Conservation (phyloP, 176 grass and related monocot species). For the Eragrostis curvula region DNA sequence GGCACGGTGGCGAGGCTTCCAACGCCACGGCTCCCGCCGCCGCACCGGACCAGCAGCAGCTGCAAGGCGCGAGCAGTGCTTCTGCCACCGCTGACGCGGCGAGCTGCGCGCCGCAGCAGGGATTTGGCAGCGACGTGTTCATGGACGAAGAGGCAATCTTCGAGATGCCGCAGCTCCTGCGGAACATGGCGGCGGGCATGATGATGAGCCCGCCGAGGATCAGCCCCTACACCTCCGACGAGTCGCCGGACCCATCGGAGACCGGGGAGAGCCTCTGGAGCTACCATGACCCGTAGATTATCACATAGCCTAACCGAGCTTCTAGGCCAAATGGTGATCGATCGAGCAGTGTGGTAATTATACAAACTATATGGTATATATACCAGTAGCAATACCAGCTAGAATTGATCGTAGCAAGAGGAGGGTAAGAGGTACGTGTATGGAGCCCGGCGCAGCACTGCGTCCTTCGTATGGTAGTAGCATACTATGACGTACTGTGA, state of each 20-base stretch:
- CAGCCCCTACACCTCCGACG: constrained; percentile 64
- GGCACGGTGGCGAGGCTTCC: neutral
- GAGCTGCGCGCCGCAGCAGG: neutral
- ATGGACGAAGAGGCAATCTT: constrained; percentile 96
- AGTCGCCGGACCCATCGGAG: constrained; percentile 57
- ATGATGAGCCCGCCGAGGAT: constrained; percentile 97
- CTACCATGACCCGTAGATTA: constrained; percentile 66
- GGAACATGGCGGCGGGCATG: constrained; percentile 97
- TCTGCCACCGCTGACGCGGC: neutral
- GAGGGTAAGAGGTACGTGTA: neutral
- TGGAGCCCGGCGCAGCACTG: constrained; percentile 31
- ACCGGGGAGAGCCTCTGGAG: constrained; percentile 76
- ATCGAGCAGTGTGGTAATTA: constrained; percentile 44
- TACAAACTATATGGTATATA: neutral
- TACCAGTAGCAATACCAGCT: constrained; percentile 26
- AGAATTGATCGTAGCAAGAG: constrained; percentile 31
- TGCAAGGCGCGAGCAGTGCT: neutral
- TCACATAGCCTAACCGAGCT: constrained; percentile 8
- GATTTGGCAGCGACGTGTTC: constrained; percentile 45
- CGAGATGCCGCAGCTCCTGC: constrained; percentile 84
- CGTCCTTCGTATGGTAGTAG: constrained; percentile 34
- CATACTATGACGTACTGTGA: neutral
- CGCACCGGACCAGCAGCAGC: neutral
- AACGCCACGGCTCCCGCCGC: neutral
- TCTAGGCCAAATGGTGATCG: neutral